Percentiles rank a stretch among this genome's conserved stretches.
Evolutionary conservation across 1,284 basidiomycete species (phyloP).

Genomic region (Ganoderma boninense): DNA sequence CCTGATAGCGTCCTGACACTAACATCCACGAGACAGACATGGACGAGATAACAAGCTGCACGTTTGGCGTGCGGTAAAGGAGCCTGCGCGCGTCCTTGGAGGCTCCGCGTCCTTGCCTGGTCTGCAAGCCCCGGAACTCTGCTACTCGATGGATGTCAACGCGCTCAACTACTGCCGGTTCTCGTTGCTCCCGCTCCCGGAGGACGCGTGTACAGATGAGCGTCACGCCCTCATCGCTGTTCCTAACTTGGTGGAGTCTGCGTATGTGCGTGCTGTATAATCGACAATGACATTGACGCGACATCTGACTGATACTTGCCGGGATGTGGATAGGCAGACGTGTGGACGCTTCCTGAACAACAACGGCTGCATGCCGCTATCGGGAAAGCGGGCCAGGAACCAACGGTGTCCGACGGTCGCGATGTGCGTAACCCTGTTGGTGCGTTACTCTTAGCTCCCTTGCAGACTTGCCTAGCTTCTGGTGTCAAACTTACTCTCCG

Average conservation of each 20-base stretch:
- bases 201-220: constrained; percentile 27
- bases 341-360: constrained; percentile 75
- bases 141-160: constrained; percentile 84
- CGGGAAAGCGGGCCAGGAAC: constrained; percentile 55
- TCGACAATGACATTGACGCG: background rate
- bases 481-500: no score
- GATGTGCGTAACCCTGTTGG: constrained; percentile 47
- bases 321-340: constrained; percentile 66
- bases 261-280: constrained; percentile 61
- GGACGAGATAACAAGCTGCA: constrained; percentile 87
- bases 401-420: constrained; percentile 51
- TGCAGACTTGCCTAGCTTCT: background rate
- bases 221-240: constrained; percentile 71
- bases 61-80: constrained; percentile 65
- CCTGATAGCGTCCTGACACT: background rate
- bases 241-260: constrained; percentile 89
- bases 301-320: background rate
- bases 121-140: constrained; percentile 57
- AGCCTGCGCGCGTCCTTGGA: constrained; percentile 55
- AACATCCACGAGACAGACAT: constrained; percentile 60
- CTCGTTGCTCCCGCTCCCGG: constrained; percentile 52
- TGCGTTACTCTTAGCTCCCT: constrained; percentile 10
- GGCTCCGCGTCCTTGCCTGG: constrained; percentile 63
- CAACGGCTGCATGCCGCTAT: constrained; percentile 83
- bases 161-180: constrained; percentile 92